phyloP scores from a whole-genome alignment of 768 basidiomycete genomes.

The Serendipita indica region DNA sequence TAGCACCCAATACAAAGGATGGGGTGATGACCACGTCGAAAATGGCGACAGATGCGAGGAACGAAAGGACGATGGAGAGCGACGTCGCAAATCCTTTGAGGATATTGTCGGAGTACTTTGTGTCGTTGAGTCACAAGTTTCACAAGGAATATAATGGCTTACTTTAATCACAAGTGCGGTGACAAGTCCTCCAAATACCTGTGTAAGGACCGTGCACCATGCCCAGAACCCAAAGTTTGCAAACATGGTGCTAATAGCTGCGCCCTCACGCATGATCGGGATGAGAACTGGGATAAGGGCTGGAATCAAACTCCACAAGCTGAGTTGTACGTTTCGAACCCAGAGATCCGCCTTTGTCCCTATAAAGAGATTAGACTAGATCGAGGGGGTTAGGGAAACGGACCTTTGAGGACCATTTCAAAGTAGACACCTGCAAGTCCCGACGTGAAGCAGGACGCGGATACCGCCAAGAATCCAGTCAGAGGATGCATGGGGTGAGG shows the following conservation, averaged over 20 bases:
- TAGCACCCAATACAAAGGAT: constrained; percentile 72
- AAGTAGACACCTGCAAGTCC: constrained; percentile 97
- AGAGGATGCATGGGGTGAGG: constrained; percentile 57
- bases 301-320: constrained; percentile 83
- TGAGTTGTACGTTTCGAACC: constrained; percentile 94
- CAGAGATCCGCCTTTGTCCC: constrained; percentile 75
- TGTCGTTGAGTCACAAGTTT: background rate
- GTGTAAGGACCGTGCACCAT: constrained; percentile 75
- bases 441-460: constrained; percentile 84
- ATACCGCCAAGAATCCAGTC: constrained; percentile 81
- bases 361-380: background rate
- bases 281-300: constrained; percentile 67
- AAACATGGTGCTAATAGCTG: constrained; percentile 43
- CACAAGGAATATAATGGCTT: background rate
- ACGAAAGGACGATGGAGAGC: constrained; percentile 86
- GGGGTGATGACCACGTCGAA: constrained; percentile 81
- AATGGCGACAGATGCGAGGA: constrained; percentile 77
- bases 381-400: background rate
- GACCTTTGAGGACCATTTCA: constrained; percentile 83
- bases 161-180: constrained; percentile 78
- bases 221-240: constrained; percentile 82
- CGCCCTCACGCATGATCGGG: constrained; percentile 19
- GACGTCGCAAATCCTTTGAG: constrained; percentile 92
- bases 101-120: constrained; percentile 77
- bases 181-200: constrained; percentile 82